A percentile compares a stretch with the other conserved stretches of the same genome.
Evolutionary conservation across 1,139 yeast species (phyloP).

Genomic region (Debaryomyces nepalensis): DNA sequence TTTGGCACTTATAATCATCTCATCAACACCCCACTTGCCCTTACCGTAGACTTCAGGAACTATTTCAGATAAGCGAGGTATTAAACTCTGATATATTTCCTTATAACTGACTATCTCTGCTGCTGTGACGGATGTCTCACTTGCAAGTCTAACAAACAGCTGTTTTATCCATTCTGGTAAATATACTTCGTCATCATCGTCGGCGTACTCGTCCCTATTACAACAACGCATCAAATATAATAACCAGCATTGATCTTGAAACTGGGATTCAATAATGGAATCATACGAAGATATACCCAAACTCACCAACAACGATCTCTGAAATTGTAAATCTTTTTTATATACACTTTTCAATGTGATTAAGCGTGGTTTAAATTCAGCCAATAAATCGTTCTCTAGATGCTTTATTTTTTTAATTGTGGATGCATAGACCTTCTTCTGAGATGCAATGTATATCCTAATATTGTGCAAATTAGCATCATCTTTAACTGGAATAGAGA

Average conservation of each 20-base stretch:
- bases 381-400: conserved; percentile 54
- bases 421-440: conserved; percentile 49
- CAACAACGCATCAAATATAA: conserved; percentile 65
- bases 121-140: conserved; percentile 42
- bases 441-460: conserved; percentile 46
- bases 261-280: conserved; percentile 48
- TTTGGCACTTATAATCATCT: conserved; percentile 61
- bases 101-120: conserved; percentile 60
- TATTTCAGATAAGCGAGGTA: conserved; percentile 54
- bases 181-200: conserved; percentile 32
- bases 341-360: conserved; percentile 59
- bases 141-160: conserved; percentile 46
- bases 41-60: conserved; percentile 64
- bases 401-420: conserved; percentile 53
- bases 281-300: conserved; percentile 63
- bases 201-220: conserved; percentile 46
- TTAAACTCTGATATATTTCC: conserved; percentile 57
- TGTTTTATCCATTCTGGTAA: conserved; percentile 59
- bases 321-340: conserved; percentile 59
- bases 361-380: conserved; percentile 44
- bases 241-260: conserved; percentile 63
- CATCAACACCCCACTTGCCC: conserved; percentile 69
- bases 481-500: conserved; percentile 15
- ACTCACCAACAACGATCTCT: conserved; percentile 56
- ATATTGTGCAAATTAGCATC: conserved; percentile 28